Percentiles rank a stretch among this genome's conserved stretches.
phyloP scores from a whole-genome alignment of 164 flowering plant species.

The Sedum album region DNA sequence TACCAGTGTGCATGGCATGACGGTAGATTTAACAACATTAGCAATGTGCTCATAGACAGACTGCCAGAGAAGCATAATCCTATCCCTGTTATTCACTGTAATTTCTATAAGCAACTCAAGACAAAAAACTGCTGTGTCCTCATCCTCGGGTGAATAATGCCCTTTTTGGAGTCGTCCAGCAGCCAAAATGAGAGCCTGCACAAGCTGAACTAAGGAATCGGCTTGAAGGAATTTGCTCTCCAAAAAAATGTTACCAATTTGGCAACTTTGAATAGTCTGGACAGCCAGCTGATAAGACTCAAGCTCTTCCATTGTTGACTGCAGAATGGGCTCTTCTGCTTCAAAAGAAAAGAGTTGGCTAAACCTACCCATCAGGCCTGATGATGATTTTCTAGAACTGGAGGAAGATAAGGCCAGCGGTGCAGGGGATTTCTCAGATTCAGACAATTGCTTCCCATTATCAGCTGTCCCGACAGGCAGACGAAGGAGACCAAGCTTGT shows the following conservation, averaged over 20 bases:
- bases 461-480: slow-evolving; percentile 23
- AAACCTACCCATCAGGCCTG: slow-evolving; percentile 32
- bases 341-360: slow-evolving; percentile 56
- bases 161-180: slow-evolving; percentile 41
- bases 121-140: slow-evolving; percentile 51
- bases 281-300: slow-evolving; percentile 49
- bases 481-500: slow-evolving; percentile 31
- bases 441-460: slow-evolving; percentile 17
- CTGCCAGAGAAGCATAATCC: slow-evolving; percentile 59
- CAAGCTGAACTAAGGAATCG: slow-evolving; percentile 47
- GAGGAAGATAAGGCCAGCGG: slow-evolving; percentile 12
- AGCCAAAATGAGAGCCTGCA: slow-evolving; percentile 45
- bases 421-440: slow-evolving; percentile 18
- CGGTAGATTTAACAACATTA: slow-evolving; percentile 43
- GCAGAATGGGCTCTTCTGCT: slow-evolving; percentile 47
- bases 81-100: slow-evolving; percentile 50
- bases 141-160: slow-evolving; percentile 41
- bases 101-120: slow-evolving; percentile 52
- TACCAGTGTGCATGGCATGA: slow-evolving; percentile 45
- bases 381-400: slow-evolving; percentile 25
- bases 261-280: slow-evolving; percentile 48
- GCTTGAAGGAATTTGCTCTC: slow-evolving; percentile 63
- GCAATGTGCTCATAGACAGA: slow-evolving; percentile 57
- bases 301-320: slow-evolving; percentile 44
- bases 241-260: slow-evolving; percentile 48